These are phyloP conservation scores for Candida argentea DNA, from an alignment of 805 yeast species.

Conservation along the genomic window DNA sequence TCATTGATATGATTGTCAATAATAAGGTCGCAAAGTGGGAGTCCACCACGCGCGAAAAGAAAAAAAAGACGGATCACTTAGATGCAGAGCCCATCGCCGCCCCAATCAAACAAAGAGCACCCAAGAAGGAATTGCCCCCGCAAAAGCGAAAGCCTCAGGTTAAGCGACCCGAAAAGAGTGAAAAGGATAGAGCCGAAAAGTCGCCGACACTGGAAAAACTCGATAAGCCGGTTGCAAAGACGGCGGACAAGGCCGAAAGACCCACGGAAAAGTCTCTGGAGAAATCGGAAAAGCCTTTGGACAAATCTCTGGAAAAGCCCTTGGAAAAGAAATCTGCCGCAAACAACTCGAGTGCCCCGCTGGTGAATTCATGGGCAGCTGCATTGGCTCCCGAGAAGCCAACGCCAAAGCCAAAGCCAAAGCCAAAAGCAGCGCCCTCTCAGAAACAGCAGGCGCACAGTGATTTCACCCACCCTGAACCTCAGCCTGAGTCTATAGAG, in stretches of 20 bases:
- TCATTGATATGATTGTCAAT: conserved; percentile 80
- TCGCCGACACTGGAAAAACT: no score
- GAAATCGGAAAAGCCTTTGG: no score
- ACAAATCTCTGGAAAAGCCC: no score
- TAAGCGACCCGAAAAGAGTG: no score
- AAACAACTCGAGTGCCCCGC: conserved; percentile 11
- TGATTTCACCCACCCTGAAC: conserved; percentile 6
- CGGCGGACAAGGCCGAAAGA: no score
- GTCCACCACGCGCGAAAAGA: conserved; percentile 68
- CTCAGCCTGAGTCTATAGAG: conserved; percentile 2
- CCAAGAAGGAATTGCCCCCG: conserved; percentile 1
- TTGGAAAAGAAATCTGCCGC: no score
- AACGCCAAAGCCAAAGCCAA: conserved; percentile 16
- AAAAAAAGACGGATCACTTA: conserved; percentile 16
- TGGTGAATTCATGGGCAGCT: conserved; percentile 34
- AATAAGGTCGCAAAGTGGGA: conserved; percentile 93
- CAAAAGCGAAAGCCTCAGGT: conserved; percentile 2
- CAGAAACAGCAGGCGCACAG: conserved; percentile 8
- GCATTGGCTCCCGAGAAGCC: conserved; percentile 28
- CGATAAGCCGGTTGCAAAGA: no score
- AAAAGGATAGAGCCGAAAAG: no score
- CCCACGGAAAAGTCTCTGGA: no score
- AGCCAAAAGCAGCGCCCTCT: conserved; percentile 5
- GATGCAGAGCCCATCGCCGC: conserved; percentile 4
- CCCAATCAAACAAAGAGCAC: conserved; percentile 2